phyloP scores from a whole-genome alignment of 495 filamentous ascomycete genomes.

The Achaetomiella virescens region DNA sequence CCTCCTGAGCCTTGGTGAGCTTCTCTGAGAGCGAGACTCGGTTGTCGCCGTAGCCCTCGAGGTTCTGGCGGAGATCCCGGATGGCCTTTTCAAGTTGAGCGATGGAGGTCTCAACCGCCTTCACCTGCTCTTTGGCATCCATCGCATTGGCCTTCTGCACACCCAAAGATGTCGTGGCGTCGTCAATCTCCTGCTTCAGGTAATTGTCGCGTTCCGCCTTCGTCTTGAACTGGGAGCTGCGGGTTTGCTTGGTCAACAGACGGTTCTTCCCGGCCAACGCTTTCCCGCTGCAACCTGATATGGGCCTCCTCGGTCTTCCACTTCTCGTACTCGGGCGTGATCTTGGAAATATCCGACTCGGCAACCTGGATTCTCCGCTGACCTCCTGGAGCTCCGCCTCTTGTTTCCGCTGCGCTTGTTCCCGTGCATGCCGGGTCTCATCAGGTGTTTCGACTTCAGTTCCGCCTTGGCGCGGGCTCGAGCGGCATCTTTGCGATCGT shows the following conservation, averaged over 20 bases:
- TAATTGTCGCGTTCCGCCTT: slow-evolving; percentile 83
- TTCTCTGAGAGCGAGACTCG: slow-evolving; percentile 64
- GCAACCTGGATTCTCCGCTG: slow-evolving; percentile 64
- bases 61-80: slow-evolving; percentile 58
- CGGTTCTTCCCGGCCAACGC: slow-evolving; percentile 71
- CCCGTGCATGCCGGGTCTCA: slow-evolving; percentile 72
- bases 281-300: slow-evolving; percentile 63
- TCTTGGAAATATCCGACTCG: slow-evolving; percentile 64
- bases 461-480: slow-evolving; percentile 76
- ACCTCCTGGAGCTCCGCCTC: slow-evolving; percentile 69
- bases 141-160: slow-evolving; percentile 75
- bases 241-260: slow-evolving; percentile 88
- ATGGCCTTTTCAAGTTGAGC: slow-evolving; percentile 65
- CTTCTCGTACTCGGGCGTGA: slow-evolving; percentile 68
- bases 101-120: slow-evolving; percentile 63
- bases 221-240: slow-evolving; percentile 79
- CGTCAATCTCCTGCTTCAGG: slow-evolving; percentile 72
- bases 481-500: slow-evolving; percentile 76
- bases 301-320: slow-evolving; percentile 66
- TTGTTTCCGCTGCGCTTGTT: slow-evolving; percentile 62
- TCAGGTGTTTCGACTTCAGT: slow-evolving; percentile 73
- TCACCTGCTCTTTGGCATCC: slow-evolving; percentile 82
- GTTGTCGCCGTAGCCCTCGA: slow-evolving; percentile 72
- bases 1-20: slow-evolving; percentile 72
- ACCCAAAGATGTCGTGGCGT: slow-evolving; percentile 66